Percentiles rank a stretch among this genome's conserved stretches.
Conservation (phyloP, 208 protist genomes). For the Trypanosoma scelopori region DNA sequence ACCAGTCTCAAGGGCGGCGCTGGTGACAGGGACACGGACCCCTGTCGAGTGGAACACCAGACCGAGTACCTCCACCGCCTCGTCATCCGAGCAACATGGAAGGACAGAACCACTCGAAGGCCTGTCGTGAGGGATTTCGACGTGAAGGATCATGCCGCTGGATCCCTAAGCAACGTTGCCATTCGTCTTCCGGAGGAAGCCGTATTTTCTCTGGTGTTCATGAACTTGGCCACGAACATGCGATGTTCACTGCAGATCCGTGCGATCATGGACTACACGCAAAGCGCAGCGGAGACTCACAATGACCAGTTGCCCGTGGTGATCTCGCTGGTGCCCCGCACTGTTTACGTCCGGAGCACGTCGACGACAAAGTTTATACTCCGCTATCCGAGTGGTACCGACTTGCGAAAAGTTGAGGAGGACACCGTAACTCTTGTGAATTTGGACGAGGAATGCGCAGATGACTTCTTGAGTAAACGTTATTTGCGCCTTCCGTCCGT, state of each 20-base stretch:
- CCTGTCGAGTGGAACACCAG: constrained; percentile 59
- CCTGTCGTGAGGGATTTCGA: constrained; percentile 37
- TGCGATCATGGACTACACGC: constrained; percentile 33
- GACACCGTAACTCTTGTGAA: constrained; percentile 28
- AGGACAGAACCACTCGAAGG: constrained; percentile 17
- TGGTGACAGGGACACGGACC: constrained; percentile 26
- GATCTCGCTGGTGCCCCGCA: constrained; percentile 52
- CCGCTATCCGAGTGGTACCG: constrained; percentile 28
- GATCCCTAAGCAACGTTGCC: constrained; percentile 48
- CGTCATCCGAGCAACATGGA: constrained; percentile 40
- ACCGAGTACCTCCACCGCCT: constrained; percentile 64
- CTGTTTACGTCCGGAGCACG: constrained; percentile 40
- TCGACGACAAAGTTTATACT: constrained; percentile 44
- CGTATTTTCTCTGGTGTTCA: constrained; percentile 55
- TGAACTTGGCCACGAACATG: constrained; percentile 41
- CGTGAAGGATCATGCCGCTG: constrained; percentile 57
- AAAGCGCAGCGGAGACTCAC: constrained; percentile 11
- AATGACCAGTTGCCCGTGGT: constrained; percentile 34
- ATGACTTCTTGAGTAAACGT: neutral
- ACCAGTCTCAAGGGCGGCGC: constrained; percentile 36
- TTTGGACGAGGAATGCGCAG: constrained; percentile 24
- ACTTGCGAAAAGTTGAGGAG: constrained; percentile 1
- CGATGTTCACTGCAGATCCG: constrained; percentile 48
- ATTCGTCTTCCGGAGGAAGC: constrained; percentile 32
- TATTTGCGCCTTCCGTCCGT: constrained; percentile 13